Percentiles rank a stretch among this genome's conserved stretches.
Evolutionary conservation across 345 rosid genomes (phyloP).

Genomic region (Brassica juncea): DNA sequence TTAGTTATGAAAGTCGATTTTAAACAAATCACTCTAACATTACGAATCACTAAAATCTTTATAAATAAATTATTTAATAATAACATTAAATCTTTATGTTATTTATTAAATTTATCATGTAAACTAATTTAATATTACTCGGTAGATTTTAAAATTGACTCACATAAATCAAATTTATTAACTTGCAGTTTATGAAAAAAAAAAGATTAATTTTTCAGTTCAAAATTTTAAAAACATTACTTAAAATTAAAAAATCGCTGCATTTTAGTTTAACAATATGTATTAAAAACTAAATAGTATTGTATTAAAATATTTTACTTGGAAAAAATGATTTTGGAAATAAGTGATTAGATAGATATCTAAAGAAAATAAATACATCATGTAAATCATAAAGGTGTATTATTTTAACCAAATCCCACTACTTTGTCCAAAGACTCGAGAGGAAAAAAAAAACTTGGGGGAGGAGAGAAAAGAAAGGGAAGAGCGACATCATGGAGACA

Average conservation of each 20-base stretch:
- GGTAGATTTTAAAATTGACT: background rate
- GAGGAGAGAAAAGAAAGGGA: background rate
- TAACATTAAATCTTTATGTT: background rate
- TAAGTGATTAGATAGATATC: too few relatives aligned
- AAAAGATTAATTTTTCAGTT: background rate
- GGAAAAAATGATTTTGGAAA: too few relatives aligned
- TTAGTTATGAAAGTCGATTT: background rate
- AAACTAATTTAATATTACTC: too few relatives aligned
- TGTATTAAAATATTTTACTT: too few relatives aligned
- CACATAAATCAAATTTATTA: too few relatives aligned
- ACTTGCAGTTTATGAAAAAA: too few relatives aligned
- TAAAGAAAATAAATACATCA: background rate
- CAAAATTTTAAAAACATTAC: background rate
- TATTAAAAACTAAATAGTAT: too few relatives aligned
- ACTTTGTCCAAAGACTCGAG: background rate
- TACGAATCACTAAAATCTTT: too few relatives aligned
- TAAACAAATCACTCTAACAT: too few relatives aligned
- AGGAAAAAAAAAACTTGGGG: background rate
- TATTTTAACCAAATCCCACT: background rate
- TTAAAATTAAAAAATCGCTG: too few relatives aligned
- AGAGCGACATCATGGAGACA: constrained; percentile 21
- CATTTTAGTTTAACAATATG: too few relatives aligned
- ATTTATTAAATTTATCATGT: background rate
- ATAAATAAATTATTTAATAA: too few relatives aligned
- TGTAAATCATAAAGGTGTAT: background rate